These are phyloP conservation scores for Eutrema heterophyllum DNA, from an alignment of 345 rosid species.

Conservation along the genomic window DNA sequence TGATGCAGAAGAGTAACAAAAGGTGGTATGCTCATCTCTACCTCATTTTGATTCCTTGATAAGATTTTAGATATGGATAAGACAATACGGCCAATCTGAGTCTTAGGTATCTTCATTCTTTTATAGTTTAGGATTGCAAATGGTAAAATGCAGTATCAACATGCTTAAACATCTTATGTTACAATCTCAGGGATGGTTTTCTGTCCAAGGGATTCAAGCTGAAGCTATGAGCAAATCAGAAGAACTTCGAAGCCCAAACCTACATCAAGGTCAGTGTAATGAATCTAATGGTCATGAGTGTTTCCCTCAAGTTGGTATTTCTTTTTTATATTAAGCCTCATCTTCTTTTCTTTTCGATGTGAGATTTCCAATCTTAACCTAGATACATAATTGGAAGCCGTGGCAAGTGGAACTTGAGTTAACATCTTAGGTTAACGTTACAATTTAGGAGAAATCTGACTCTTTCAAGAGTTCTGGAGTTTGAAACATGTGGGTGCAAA, in stretches of 20 bases:
- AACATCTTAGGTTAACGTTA: not conserved
- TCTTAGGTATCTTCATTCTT: not conserved
- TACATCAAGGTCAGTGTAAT: not conserved
- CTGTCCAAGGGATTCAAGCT: constrained; percentile 15
- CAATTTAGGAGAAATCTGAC: not conserved
- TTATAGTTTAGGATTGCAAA: not conserved
- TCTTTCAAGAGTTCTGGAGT: not conserved
- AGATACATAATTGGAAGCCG: not conserved
- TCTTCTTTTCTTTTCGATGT: not conserved
- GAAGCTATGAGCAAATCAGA: not conserved
- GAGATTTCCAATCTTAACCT: not conserved
- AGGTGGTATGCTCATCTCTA: constrained; percentile 17
- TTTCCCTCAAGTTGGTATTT: not conserved
- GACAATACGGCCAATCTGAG: not conserved
- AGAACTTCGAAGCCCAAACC: not conserved
- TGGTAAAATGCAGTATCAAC: not conserved
- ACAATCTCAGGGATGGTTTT: not conserved
- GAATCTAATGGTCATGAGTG: not conserved
- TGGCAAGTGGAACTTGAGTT: not conserved
- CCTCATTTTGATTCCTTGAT: not conserved
- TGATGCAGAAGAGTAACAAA: constrained; percentile 7
- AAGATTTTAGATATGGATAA: not conserved
- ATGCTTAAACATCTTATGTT: not conserved
- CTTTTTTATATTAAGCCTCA: not conserved
- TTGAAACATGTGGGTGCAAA: not conserved